Base-by-base conservation (phyloP, 139 green algal species). In the Ettlia oleoabundans region DNA sequence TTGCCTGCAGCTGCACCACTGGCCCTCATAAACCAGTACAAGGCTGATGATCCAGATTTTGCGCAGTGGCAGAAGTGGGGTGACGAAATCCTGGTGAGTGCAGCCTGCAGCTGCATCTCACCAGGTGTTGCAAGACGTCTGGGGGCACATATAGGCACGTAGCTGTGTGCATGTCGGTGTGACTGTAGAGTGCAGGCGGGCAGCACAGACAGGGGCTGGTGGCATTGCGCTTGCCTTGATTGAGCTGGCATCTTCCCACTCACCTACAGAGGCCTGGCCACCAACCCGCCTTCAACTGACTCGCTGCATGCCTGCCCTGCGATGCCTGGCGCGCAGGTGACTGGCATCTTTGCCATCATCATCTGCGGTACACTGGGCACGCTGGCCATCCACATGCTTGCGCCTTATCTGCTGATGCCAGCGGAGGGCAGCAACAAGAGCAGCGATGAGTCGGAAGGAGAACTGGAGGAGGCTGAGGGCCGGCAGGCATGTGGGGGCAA, bases 261-360 rank as follows among this genome's bases (percentile, higher is more conserved):
- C n/a, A n/a, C n/a, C n/a, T n/a, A n/a, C n/a, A n/a, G n/a, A n/a
- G n/a, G n/a, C n/a, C n/a, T n/a, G n/a, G n/a, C n/a, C n/a, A n/a
- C n/a, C n/a, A n/a, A n/a, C n/a, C n/a, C n/a, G n/a, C n/a, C n/a
- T n/a, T n/a, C n/a, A n/a, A n/a, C n/a, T n/a, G n/a, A n/a, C n/a
- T 58, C 15, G 47, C 13, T 67, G 33, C 21, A 55, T 2, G 21
- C 3, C 19, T 53, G 52, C 51, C 30, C 22, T 58, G 47, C 42
- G 28, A 35, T 13, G 22, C 52, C 32, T 37, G 19, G 30, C 26
- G 19, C 65, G 4, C 40, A 88, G 37, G 69, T 77, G 7, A 92
- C 87, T 3, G 89, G 86, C 38, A 84, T 94, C 28, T 94, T 95
- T 82, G 86, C 85, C 70, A 96, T 96, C 83, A 81, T 96, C 67